Conservation (phyloP, 176 grass and related monocot genomes). For the Oryza officinalis region DNA sequence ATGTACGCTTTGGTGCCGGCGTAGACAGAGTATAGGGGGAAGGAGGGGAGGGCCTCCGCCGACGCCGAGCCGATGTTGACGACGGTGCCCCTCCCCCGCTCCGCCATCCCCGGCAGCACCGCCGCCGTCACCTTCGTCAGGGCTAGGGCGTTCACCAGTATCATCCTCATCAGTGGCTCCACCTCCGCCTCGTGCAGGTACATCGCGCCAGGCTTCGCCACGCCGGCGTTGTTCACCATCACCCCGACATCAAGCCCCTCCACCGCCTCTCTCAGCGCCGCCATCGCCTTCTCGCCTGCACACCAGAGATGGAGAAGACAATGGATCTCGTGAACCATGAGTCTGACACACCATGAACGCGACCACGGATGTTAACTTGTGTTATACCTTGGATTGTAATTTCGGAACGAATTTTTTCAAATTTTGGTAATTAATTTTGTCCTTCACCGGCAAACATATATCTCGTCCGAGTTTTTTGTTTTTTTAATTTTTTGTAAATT, state of each 20-base stretch:
- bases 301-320: no score
- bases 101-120: conserved; percentile 55
- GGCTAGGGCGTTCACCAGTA: conserved; percentile 48
- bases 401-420: no score
- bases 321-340: no score
- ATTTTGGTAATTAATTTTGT: no score
- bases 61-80: conserved; percentile 60
- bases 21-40: conserved; percentile 56
- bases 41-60: conserved; percentile 37
- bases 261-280: conserved; percentile 19
- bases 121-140: conserved; percentile 40
- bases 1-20: conserved; percentile 34
- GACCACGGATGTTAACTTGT: no score
- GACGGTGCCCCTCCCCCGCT: conserved; percentile 43
- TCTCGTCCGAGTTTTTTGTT: no score
- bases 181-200: conserved; percentile 61
- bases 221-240: conserved; percentile 66
- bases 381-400: no score
- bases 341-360: no score
- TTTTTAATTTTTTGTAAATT: no score
- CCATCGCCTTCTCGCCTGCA: conserved; percentile 2
- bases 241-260: conserved; percentile 49
- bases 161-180: conserved; percentile 36
- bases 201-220: conserved; percentile 32
- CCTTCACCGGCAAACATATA: no score